phyloP scores from a whole-genome alignment of 345 rosid species.

The Hibiscus trionum region DNA sequence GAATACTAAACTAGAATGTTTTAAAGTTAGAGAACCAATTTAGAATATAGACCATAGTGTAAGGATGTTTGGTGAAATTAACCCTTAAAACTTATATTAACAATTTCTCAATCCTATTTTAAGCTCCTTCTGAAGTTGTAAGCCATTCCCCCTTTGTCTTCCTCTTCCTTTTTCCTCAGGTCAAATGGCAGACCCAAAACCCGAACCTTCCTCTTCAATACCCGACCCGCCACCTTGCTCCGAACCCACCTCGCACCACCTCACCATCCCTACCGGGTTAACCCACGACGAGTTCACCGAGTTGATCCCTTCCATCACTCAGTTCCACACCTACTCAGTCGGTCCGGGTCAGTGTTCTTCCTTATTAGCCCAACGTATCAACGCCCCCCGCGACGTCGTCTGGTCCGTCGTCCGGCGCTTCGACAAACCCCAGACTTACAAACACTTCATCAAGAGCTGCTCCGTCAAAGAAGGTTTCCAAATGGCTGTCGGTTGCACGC shows the following conservation, averaged over 20 bases:
- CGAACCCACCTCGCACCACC: constrained; percentile 31
- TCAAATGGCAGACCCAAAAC: constrained; percentile 12
- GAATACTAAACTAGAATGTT: too few relatives aligned
- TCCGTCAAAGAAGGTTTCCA: constrained; percentile 27
- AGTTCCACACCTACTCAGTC: constrained; percentile 62
- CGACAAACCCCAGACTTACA: constrained; percentile 58
- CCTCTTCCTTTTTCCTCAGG: background rate
- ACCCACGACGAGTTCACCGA: constrained; percentile 45
- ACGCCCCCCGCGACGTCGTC: constrained; percentile 37
- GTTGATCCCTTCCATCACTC: constrained; percentile 33
- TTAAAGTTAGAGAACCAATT: too few relatives aligned
- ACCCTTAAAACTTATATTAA: too few relatives aligned
- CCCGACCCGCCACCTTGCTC: constrained; percentile 1
- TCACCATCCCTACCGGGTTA: constrained; percentile 44
- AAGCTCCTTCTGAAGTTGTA: background rate
- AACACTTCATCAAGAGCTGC: constrained; percentile 68
- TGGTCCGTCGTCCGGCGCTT: constrained; percentile 62
- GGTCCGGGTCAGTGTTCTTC: constrained; percentile 57
- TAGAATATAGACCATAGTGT: too few relatives aligned
- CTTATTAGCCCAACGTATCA: constrained; percentile 48
- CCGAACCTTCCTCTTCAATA: constrained; percentile 6
- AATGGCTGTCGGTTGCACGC: constrained; percentile 40
- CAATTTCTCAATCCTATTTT: background rate
- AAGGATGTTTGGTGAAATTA: too few relatives aligned
- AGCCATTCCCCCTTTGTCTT: background rate